phyloP scores from a whole-genome alignment of 768 basidiomycete species.

The Hydnum rufescens region DNA sequence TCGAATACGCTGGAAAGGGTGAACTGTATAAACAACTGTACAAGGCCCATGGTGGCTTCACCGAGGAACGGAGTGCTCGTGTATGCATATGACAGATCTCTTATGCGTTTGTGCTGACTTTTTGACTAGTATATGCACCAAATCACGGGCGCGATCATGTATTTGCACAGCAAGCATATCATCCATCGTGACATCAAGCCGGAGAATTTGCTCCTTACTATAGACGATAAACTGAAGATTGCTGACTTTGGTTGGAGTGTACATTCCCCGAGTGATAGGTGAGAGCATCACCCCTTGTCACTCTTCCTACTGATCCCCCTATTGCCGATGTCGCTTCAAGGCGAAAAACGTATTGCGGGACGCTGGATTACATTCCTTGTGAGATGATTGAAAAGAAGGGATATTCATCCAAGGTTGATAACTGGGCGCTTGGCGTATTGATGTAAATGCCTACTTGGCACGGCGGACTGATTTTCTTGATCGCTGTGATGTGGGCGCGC shows the following conservation, averaged over 20 bases:
- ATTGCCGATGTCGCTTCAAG: constrained; percentile 11
- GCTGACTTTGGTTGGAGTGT: constrained; percentile 99
- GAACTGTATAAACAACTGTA: constrained; percentile 92
- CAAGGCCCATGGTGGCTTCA: constrained; percentile 68
- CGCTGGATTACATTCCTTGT: constrained; percentile 92
- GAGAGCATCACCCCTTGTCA: not conserved
- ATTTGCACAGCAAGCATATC: constrained; percentile 88
- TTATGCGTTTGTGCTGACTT: too few relatives aligned
- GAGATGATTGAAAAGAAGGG: constrained; percentile 28
- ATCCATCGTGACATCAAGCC: constrained; percentile 99
- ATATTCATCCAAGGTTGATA: constrained; percentile 25
- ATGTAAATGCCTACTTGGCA: too few relatives aligned
- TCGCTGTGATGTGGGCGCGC: too few relatives aligned
- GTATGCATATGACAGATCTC: constrained; percentile 15
- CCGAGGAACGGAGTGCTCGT: constrained; percentile 64
- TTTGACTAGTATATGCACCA: constrained; percentile 67
- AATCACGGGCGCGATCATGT: constrained; percentile 89
- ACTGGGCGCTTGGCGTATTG: constrained; percentile 29
- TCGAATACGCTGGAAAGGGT: constrained; percentile 93
- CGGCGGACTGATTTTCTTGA: too few relatives aligned
- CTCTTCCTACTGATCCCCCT: not conserved
- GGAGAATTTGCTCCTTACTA: constrained; percentile 82
- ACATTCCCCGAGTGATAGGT: constrained; percentile 75
- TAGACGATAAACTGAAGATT: constrained; percentile 94
- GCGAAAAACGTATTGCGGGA: constrained; percentile 81